phyloP scores from a whole-genome alignment of 2,329 filamentous ascomycete genomes.

The Fusarium sp. region DNA sequence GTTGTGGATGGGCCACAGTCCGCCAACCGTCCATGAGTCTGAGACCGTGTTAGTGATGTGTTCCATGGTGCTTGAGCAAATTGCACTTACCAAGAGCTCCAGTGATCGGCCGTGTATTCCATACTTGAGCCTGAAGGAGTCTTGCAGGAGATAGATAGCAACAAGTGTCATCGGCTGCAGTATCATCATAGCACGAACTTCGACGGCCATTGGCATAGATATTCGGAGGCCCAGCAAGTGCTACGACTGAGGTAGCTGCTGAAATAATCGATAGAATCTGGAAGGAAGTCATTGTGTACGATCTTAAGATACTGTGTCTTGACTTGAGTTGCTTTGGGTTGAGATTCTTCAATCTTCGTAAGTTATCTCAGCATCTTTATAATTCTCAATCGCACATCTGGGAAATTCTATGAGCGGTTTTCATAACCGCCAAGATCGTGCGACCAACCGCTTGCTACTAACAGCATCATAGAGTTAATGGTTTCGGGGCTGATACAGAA shows the following conservation, averaged over 20 bases:
- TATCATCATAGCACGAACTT: constrained; percentile 9
- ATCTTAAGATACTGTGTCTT: not conserved
- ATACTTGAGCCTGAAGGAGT: constrained; percentile 23
- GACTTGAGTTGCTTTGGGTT: not conserved
- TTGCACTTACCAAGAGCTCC: constrained; percentile 7
- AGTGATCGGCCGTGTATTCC: constrained; percentile 21
- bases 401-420: not conserved
- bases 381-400: not conserved
- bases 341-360: not conserved
- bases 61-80: rapidly evolving
- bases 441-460: not conserved
- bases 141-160: constrained; percentile 25
- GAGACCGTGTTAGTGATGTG: not conserved
- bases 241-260: constrained; percentile 20
- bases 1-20: constrained; percentile 16
- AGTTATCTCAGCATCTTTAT: constrained; percentile 14
- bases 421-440: too few relatives aligned
- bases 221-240: constrained; percentile 23
- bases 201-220: constrained; percentile 6
- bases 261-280: constrained; percentile 14
- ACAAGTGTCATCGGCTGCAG: constrained; percentile 2
- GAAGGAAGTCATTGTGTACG: constrained; percentile 8
- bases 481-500: constrained; percentile 8
- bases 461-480: constrained; percentile 22
- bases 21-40: constrained; percentile 28